Conservation (phyloP, 768 basidiomycete genomes). For the Chiua virens region DNA sequence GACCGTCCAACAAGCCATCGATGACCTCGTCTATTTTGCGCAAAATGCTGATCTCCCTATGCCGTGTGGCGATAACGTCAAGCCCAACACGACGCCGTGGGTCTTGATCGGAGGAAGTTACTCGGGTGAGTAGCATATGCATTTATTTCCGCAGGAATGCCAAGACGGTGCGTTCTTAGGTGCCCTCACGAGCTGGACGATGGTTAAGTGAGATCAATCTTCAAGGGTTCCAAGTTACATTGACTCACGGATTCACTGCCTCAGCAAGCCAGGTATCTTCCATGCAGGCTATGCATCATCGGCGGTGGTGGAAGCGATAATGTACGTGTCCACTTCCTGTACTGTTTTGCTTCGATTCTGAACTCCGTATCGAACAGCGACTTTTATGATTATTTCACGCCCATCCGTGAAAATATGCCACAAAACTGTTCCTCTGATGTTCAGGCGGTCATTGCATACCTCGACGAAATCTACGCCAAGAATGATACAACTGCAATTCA, state of each 20-base stretch:
- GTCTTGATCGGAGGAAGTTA: conserved; percentile 44
- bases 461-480: conserved; percentile 55
- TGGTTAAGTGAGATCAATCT: too few relatives aligned
- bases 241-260: neutral
- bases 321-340: conserved; percentile 26
- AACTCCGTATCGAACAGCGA: conserved; percentile 12
- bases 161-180: conserved; percentile 15
- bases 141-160: neutral
- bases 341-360: neutral
- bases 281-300: conserved; percentile 46
- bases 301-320: conserved; percentile 45
- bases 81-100: too few relatives aligned
- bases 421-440: conserved; percentile 74
- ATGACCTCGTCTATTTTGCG: too few relatives aligned
- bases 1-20: conserved; percentile 75
- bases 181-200: conserved; percentile 60
- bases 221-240: neutral
- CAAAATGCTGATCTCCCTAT: too few relatives aligned
- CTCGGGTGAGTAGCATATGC: conserved; percentile 20
- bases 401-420: conserved; percentile 66
- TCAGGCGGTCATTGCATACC: conserved; percentile 54
- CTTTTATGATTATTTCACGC: conserved; percentile 59
- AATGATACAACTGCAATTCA: conserved; percentile 49
- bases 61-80: too few relatives aligned
- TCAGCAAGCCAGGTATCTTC: conserved; percentile 40